These are phyloP conservation scores for Heliophila coronopifolia DNA, from an alignment of 441 rosid genomes.

Conservation along the genomic window DNA sequence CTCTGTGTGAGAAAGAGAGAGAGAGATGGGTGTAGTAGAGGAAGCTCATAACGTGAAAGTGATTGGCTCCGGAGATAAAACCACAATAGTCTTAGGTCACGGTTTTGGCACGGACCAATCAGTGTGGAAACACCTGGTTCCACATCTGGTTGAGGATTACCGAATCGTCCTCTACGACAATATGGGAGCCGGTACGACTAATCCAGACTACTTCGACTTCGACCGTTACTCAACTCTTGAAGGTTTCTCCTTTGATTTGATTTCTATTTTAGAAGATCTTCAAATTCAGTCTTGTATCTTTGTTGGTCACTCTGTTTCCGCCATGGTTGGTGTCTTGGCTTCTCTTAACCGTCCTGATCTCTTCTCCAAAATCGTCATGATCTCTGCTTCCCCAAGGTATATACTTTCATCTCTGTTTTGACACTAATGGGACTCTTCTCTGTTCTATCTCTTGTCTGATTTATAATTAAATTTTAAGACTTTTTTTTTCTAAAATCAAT, in stretches of 20 bases:
- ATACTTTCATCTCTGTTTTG: too few species aligned
- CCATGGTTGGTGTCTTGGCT: constrained; percentile 70
- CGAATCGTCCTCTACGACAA: constrained; percentile 68
- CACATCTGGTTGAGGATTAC: constrained; percentile 63
- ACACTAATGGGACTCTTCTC: not conserved
- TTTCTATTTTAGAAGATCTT: constrained; percentile 71
- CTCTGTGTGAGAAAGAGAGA: not conserved
- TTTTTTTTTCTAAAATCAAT: too few species aligned
- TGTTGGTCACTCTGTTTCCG: constrained; percentile 91
- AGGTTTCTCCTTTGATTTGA: constrained; percentile 69
- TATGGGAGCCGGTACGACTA: constrained; percentile 94
- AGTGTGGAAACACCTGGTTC: constrained; percentile 81
- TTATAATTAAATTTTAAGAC: too few species aligned
- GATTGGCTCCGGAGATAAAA: constrained; percentile 58
- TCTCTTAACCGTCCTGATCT: constrained; percentile 78
- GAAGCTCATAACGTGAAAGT: constrained; percentile 81
- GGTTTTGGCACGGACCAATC: constrained; percentile 97
- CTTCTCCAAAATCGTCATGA: constrained; percentile 66
- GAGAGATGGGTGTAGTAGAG: constrained; percentile 61
- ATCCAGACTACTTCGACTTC: constrained; percentile 82
- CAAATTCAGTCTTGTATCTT: constrained; percentile 47
- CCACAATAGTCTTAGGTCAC: constrained; percentile 58
- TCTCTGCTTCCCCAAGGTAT: constrained; percentile 75
- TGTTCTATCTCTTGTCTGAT: not conserved
- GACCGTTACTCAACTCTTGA: constrained; percentile 63